Conservation (phyloP, 2,329 filamentous ascomycete genomes). For the Fusarium sp. region DNA sequence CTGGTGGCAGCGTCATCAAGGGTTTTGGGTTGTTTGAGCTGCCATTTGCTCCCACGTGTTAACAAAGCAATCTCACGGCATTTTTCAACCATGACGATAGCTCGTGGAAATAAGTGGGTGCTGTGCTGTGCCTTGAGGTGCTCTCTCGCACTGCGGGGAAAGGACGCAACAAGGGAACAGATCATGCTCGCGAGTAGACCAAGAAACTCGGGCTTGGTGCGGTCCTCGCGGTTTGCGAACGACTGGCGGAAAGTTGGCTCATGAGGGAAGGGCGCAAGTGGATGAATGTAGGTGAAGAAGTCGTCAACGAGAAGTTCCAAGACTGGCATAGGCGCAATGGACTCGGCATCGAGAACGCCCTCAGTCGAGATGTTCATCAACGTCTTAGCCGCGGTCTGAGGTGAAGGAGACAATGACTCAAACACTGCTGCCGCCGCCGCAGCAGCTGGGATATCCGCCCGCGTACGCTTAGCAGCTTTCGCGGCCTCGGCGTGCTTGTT, state of each 20-base stretch:
- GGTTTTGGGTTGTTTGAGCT: slow-evolving; percentile 60
- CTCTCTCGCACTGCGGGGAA: slow-evolving; percentile 76
- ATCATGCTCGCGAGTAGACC: slow-evolving; percentile 81
- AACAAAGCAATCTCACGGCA: slow-evolving; percentile 77
- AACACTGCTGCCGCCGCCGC: slow-evolving; percentile 35
- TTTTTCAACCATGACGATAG: slow-evolving; percentile 75
- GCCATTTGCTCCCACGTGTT: slow-evolving; percentile 70
- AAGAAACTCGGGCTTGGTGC: slow-evolving; percentile 74
- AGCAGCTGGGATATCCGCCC: slow-evolving; percentile 50
- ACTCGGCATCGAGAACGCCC: slow-evolving; percentile 70
- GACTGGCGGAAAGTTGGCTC: slow-evolving; percentile 80
- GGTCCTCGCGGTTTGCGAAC: slow-evolving; percentile 75
- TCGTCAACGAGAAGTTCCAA: slow-evolving; percentile 79
- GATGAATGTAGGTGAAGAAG: slow-evolving; percentile 86
- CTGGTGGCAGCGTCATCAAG: slow-evolving; percentile 74
- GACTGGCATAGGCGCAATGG: slow-evolving; percentile 76
- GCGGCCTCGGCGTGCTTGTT: slow-evolving; percentile 70
- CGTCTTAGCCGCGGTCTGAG: slow-evolving; percentile 62
- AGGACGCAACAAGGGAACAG: slow-evolving; percentile 77
- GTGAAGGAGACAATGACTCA: slow-evolving; percentile 54
- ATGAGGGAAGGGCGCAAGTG: slow-evolving; percentile 81
- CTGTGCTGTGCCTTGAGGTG: slow-evolving; percentile 75
- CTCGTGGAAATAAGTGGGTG: slow-evolving; percentile 74
- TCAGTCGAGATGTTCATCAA: slow-evolving; percentile 59
- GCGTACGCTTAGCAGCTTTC: slow-evolving; percentile 63